phyloP scores from a whole-genome alignment of 2,329 filamentous ascomycete genomes.

The Dothidotthia symphoricarpi region DNA sequence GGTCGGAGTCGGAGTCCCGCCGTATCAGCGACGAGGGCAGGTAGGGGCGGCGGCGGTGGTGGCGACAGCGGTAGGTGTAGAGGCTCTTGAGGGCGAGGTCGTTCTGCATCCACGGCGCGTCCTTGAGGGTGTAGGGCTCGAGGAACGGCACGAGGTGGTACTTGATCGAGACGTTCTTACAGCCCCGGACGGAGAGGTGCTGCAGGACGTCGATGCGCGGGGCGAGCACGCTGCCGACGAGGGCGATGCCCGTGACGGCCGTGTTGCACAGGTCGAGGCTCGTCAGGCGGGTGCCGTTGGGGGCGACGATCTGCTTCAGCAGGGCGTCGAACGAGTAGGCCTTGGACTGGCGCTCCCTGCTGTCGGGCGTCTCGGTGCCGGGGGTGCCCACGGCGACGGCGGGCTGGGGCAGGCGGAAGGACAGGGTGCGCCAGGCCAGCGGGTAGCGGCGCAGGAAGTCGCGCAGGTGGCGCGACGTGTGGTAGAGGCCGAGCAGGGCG shows the following conservation, averaged over 20 bases:
- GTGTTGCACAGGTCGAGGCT: conserved; percentile 62
- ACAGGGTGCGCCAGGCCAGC: conserved; percentile 60
- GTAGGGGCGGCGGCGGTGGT: conserved; percentile 60
- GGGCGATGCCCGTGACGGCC: conserved; percentile 57
- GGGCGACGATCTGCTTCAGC: conserved; percentile 55
- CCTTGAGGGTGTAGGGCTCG: conserved; percentile 43
- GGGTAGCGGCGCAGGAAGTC: conserved; percentile 57
- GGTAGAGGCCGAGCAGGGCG: conserved; percentile 58
- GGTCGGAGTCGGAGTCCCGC: conserved; percentile 60
- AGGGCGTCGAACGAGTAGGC: conserved; percentile 60
- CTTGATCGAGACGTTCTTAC: conserved; percentile 64
- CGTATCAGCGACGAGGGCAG: conserved; percentile 55
- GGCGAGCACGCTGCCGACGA: conserved; percentile 56
- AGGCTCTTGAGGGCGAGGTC: conserved; percentile 58
- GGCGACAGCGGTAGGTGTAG: conserved; percentile 62
- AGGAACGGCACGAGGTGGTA: conserved; percentile 62
- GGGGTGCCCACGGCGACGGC: conserved; percentile 38
- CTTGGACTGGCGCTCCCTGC: conserved; percentile 51
- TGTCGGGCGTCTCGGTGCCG: conserved; percentile 43
- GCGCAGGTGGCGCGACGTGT: conserved; percentile 57
- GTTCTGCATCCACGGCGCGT: conserved; percentile 44
- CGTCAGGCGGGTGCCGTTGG: conserved; percentile 56
- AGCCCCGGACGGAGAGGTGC: conserved; percentile 61
- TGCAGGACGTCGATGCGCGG: conserved; percentile 55
- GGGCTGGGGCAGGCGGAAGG: conserved; percentile 54